Evolutionary conservation across 768 basidiomycete genomes (phyloP).

Genomic region (Mycena vulgaris): DNA sequence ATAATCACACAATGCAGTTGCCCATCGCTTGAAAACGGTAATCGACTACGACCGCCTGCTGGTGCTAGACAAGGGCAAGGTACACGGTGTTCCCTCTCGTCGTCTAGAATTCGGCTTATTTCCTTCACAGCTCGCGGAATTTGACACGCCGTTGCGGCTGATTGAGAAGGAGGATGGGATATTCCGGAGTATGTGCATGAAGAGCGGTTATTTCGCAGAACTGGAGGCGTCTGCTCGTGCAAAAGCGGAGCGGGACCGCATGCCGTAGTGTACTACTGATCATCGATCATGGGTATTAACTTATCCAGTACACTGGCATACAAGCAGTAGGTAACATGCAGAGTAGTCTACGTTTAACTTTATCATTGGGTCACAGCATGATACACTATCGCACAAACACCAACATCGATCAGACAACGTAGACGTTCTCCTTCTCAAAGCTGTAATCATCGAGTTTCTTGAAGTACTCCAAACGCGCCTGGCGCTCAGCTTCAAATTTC

Average conservation of each 20-base stretch:
- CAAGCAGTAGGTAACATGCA: no score
- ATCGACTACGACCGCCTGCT: constrained; percentile 72
- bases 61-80: constrained; percentile 66
- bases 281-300: background rate
- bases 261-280: background rate
- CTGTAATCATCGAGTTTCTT: constrained; percentile 66
- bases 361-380: background rate
- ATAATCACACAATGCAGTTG: constrained; percentile 18
- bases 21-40: constrained; percentile 46
- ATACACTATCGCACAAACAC: background rate
- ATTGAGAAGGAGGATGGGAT: constrained; percentile 63
- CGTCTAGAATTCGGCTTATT: background rate
- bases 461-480: constrained; percentile 69
- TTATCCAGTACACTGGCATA: no score
- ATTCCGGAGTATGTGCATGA: constrained; percentile 68
- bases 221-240: constrained; percentile 29
- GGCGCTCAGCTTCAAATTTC: constrained; percentile 63
- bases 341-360: no score
- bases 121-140: constrained; percentile 48
- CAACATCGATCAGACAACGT: constrained; percentile 60
- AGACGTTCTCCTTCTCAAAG: constrained; percentile 72
- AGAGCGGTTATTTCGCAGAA: constrained; percentile 50
- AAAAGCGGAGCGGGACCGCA: constrained; percentile 16
- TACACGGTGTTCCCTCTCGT: constrained; percentile 20
- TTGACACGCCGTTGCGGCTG: constrained; percentile 69